phyloP scores from a whole-genome alignment of 441 rosid species.

The Populus hybrid region DNA sequence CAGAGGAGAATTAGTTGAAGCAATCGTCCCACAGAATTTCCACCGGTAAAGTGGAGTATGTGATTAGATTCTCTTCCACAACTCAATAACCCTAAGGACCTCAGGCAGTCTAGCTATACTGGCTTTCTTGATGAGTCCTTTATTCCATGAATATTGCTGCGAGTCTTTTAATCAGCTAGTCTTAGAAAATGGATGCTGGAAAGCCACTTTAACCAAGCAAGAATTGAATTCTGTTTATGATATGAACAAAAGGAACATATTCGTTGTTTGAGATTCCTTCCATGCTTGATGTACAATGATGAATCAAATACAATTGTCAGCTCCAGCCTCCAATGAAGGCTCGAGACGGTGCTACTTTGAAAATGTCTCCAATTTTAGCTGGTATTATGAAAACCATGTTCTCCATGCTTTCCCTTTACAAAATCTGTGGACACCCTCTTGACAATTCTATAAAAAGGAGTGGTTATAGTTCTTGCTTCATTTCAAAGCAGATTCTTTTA shows the following conservation, averaged over 20 bases:
- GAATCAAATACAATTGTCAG: background rate
- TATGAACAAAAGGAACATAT: background rate
- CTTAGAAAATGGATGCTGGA: background rate
- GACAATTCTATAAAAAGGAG: background rate
- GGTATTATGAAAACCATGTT: background rate
- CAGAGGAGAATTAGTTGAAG: no score
- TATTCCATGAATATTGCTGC: background rate
- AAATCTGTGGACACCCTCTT: background rate
- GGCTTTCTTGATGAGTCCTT: background rate
- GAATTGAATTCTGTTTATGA: background rate
- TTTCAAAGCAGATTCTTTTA: background rate
- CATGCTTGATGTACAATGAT: background rate
- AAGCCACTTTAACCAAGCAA: background rate
- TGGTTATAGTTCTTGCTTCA: background rate
- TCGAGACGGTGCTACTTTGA: background rate
- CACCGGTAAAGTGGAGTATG: no score
- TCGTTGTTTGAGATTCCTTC: background rate
- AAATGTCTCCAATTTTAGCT: background rate
- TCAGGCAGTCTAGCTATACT: background rate
- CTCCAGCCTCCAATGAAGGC: background rate
- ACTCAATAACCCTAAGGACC: background rate
- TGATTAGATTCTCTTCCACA: background rate
- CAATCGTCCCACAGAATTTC: no score
- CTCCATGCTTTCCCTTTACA: background rate
- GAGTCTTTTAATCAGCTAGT: background rate